Evolutionary conservation across 768 basidiomycete genomes (phyloP), one percentile per base, ranked within the genome.

Genomic region (Pleurotus citrinopileatus): DNA sequence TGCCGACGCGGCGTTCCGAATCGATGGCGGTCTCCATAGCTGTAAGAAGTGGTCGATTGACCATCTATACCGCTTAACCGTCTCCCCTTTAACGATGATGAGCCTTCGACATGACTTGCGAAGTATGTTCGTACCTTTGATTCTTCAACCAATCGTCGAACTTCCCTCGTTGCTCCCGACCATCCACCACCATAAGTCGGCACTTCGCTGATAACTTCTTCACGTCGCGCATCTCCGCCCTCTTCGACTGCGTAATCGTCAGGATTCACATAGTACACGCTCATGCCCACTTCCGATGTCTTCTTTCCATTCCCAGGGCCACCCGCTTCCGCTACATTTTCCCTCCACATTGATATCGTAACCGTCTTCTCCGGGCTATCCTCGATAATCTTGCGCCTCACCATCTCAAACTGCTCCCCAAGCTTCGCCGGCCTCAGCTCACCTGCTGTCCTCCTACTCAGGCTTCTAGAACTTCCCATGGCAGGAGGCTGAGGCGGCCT

Each of bases 301-400:
- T 22, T 27, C 10, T 17, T 44, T 13, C 43, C 43, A 4, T 34
- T 23, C 17, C 32, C 48, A 40, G 13, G 59, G 38, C 63, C 66
- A 8, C 67, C 64, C 50, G 76, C 72, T 50, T 70, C 65, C 3
- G 76, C 75, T 0, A 80, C 78, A 40, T 79, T 76, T 60, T 83
- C 78, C 28, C 81, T 68, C 83, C 83, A 86, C 7, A 73, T 73
- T 20, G 72, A 76, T 52, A 86, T 77, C 43, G 78, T 80, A 4
- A 80, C 78, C 6, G 79, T 80, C 52, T 69, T 70, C 52, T 80
- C 78, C 1, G 76, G 74, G n/a, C 72, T 75, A 23, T 76, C 74
- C 58, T 80, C 79, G 25, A 80, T 55, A 22, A 80, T 70, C 36
- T 65, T 66, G 29, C 68, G 64, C 29, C 70, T 66, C 19, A 78